Evolutionary conservation across 2,329 filamentous ascomycete genomes (phyloP).

Genomic region (Escovopsis sp.): DNA sequence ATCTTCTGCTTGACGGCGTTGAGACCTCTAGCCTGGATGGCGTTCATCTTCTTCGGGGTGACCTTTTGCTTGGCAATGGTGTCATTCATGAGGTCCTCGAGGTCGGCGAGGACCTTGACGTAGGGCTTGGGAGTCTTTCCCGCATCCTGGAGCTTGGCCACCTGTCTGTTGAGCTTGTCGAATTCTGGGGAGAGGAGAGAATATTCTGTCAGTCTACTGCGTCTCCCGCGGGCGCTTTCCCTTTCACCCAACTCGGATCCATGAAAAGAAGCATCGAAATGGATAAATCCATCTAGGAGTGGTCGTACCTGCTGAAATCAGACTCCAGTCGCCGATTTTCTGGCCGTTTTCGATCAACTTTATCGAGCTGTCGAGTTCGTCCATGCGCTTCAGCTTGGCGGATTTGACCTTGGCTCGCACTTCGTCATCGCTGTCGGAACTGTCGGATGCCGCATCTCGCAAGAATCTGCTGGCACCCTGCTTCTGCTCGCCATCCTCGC

Average conservation of each 20-base stretch:
- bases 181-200: conserved; percentile 46
- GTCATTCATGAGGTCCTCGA: conserved; percentile 92
- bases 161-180: conserved; percentile 84
- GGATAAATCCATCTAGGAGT: no score
- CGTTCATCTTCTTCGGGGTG: conserved; percentile 96
- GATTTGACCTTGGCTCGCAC: conserved; percentile 81
- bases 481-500: conserved; percentile 50
- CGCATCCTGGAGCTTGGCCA: conserved; percentile 61
- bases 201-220: conserved; percentile 5
- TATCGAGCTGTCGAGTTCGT: conserved; percentile 83
- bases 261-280: no score
- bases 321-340: conserved; percentile 96
- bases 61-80: conserved; percentile 91
- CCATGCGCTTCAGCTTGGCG: conserved; percentile 92
- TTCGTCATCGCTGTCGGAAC: conserved; percentile 78
- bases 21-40: conserved; percentile 80
- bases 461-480: conserved; percentile 74
- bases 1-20: conserved; percentile 97
- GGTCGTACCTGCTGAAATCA: conserved; percentile 68
- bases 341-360: conserved; percentile 88
- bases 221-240: no score
- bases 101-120: conserved; percentile 80
- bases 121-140: conserved; percentile 79
- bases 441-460: conserved; percentile 56
- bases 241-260: background rate